Conservation (phyloP, 2,329 filamentous ascomycete genomes). For the Diplodia sapinea region DNA sequence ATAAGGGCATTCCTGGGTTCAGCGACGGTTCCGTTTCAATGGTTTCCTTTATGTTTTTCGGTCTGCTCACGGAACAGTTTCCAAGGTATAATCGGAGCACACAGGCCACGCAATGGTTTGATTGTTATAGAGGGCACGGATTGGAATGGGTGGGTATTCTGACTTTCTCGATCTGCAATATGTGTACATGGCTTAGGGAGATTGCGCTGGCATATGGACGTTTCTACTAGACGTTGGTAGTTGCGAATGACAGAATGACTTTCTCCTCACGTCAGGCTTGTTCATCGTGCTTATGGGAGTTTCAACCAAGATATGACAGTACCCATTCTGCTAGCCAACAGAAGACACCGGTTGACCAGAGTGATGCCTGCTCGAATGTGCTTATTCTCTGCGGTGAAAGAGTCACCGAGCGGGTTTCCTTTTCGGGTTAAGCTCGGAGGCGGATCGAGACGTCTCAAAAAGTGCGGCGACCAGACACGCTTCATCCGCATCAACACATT, state of each 20-base stretch:
- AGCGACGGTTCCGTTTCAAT: slow-evolving; percentile 13
- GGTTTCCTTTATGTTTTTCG: background rate
- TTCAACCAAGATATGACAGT: background rate
- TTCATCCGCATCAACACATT: background rate
- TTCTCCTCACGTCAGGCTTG: background rate
- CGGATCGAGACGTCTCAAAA: slow-evolving; percentile 18
- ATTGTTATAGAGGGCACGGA: slow-evolving; percentile 26
- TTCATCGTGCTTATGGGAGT: background rate
- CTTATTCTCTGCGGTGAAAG: background rate
- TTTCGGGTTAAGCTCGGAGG: slow-evolving; percentile 24
- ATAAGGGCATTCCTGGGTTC: slow-evolving; percentile 17
- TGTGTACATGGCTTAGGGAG: background rate
- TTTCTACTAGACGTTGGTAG: slow-evolving; percentile 22
- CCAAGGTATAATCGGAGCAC: background rate
- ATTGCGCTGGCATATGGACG: background rate
- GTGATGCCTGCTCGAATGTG: background rate
- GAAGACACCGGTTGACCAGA: background rate
- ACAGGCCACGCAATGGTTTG: background rate
- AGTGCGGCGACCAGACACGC: background rate
- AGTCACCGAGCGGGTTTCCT: slow-evolving; percentile 17
- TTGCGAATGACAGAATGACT: slow-evolving; percentile 10
- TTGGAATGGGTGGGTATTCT: slow-evolving; percentile 6
- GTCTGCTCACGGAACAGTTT: slow-evolving; percentile 5
- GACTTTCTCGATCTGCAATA: slow-evolving; percentile 15
- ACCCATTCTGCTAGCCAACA: no score